Evolutionary conservation across 2,329 filamentous ascomycete genomes (phyloP), one percentile per base, ranked within the genome.

Genomic region (Pseudophaeomoniella oleicola): DNA sequence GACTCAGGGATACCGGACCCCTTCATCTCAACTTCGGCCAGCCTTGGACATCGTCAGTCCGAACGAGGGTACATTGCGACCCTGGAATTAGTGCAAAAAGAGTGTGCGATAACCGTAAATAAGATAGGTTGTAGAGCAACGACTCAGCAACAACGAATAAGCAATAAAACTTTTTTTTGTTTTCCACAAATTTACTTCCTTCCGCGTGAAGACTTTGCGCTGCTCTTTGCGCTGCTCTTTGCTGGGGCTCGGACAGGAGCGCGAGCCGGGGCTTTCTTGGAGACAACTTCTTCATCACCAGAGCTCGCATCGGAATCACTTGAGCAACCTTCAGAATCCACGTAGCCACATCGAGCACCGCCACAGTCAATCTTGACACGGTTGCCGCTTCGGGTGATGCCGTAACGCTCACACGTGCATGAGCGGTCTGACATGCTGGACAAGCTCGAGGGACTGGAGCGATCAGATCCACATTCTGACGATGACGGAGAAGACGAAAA

Each of bases 291-390:
- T 29, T 45, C 46, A 13, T 40, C 42, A 19, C 27, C 27, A 9
- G 37, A 39, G 11, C 41, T 41, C 17, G 41, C 44, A 5, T 43
- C 42, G 14, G 34, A 38, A 17, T 37, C 38, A 9, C 37, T 39
- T n/a, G 38, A 43, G 5, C 39, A 40, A 37, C 44, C 45, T 10
- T 42, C 42, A 36, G 42, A 46, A 14, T 43, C 43, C 37, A 39
- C 73, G 64, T 82, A 90, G 53, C 84, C 83, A 63, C 88, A 94
- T 57, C 84, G 79, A 43, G 77, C 69, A 49, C 88, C 88, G 50
- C 86, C 86, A 55, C 88, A 96, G 73, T 94, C 87, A 59, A 94
- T 77, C 73, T 88, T 90, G 72, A 96, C 81, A 53, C 87, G 79
- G 60, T 92, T 81, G 55, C 87, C 86, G 59, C 80, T 78, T 64